Evolutionary conservation across 805 yeast genomes (phyloP).

Genomic region (Yarrowia hollandica): DNA sequence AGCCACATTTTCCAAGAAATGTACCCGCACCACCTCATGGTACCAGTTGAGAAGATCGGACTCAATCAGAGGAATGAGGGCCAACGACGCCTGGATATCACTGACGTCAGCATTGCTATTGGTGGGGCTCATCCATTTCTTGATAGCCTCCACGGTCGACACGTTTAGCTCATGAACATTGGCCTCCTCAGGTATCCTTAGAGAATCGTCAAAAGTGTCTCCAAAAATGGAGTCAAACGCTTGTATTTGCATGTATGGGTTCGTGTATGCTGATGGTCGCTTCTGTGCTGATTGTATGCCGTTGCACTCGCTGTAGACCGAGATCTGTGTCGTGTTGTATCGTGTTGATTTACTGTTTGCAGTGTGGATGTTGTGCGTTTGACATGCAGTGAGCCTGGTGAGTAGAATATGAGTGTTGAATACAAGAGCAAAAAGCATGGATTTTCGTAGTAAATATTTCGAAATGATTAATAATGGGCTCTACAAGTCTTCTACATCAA

Average conservation of each 20-base stretch:
- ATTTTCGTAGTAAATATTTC: too few species aligned
- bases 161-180: not conserved
- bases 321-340: not conserved
- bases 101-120: not conserved
- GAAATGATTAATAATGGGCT: too few species aligned
- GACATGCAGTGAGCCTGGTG: too few species aligned
- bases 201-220: constrained; percentile 21
- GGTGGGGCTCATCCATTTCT: constrained; percentile 7
- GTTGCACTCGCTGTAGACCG: not conserved
- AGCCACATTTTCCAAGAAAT: constrained; percentile 30
- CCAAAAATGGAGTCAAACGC: constrained; percentile 24
- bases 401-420: too few species aligned
- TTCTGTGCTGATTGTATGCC: not conserved
- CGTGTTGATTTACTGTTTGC: not conserved
- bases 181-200: not conserved
- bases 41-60: constrained; percentile 21
- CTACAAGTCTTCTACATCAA: too few species aligned
- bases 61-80: constrained; percentile 5
- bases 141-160: not conserved
- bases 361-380: constrained; percentile 20
- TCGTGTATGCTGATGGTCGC: too few species aligned
- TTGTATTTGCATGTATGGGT: constrained; percentile 3
- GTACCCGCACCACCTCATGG: constrained; percentile 26
- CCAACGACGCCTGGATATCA: not conserved
- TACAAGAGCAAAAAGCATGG: too few species aligned